phyloP scores from a whole-genome alignment of 1,284 basidiomycete genomes.

The Sanghuangporus weigelae region DNA sequence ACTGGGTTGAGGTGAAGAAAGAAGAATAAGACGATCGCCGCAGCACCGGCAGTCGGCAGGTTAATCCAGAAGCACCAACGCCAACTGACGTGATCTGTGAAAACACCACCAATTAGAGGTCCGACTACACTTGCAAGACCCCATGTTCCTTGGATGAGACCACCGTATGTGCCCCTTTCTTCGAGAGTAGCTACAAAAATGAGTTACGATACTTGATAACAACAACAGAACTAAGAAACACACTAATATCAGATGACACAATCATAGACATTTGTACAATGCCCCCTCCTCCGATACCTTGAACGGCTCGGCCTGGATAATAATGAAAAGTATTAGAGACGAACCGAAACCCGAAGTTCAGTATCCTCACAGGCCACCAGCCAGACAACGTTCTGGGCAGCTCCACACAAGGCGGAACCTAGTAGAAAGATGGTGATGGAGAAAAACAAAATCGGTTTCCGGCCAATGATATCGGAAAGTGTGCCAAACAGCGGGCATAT shows the following conservation, averaged over 20 bases:
- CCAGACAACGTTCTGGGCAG: slow-evolving; percentile 38
- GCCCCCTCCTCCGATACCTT: slow-evolving; percentile 45
- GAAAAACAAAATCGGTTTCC: slow-evolving; percentile 28
- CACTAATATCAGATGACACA: slow-evolving; percentile 30
- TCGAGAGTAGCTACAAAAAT: slow-evolving; percentile 8
- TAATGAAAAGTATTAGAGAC: background rate
- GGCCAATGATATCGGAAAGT: slow-evolving; percentile 24
- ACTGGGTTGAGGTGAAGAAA: slow-evolving; percentile 29
- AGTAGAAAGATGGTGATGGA: slow-evolving; percentile 29
- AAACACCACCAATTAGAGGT: slow-evolving; percentile 35
- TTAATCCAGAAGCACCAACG: slow-evolving; percentile 36
- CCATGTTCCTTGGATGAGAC: slow-evolving; percentile 39
- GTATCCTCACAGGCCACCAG: slow-evolving; percentile 27
- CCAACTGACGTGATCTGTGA: slow-evolving; percentile 36
- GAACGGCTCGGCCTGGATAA: slow-evolving; percentile 38
- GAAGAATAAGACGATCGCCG: slow-evolving; percentile 30
- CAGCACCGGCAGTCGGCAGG: slow-evolving; percentile 41
- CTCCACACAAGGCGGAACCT: slow-evolving; percentile 40
- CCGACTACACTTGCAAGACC: slow-evolving; percentile 34
- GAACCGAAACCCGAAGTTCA: background rate
- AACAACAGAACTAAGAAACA: slow-evolving; percentile 17
- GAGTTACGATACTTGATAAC: background rate
- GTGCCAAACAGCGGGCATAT: slow-evolving; percentile 31
- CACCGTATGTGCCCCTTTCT: slow-evolving; percentile 33
- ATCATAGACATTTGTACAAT: slow-evolving; percentile 30